Evolutionary conservation across 805 yeast genomes (phyloP).

Genomic region (Sugiyamaella lignohabitans): DNA sequence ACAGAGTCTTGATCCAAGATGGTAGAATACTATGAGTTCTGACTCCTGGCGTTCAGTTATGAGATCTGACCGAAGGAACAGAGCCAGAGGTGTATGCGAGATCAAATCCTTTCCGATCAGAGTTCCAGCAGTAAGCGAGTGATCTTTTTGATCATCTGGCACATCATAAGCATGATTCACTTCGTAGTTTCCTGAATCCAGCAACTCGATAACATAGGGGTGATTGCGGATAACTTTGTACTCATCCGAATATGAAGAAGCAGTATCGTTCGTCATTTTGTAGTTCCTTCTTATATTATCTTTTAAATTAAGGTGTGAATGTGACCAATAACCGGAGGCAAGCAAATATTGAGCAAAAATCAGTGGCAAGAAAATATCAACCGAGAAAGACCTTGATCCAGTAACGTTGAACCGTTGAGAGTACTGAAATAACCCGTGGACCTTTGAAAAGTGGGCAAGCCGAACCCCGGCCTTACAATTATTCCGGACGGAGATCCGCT

Average conservation of each 20-base stretch:
- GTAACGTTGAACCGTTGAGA: no score
- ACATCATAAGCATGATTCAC: constrained; percentile 15
- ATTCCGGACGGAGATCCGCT: no score
- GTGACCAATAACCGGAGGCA: no score
- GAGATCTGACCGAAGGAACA: constrained; percentile 17
- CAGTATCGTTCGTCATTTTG: constrained; percentile 5
- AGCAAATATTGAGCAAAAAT: no score
- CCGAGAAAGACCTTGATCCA: no score
- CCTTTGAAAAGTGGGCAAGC: no score
- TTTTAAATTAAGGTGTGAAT: no score
- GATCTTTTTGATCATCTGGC: constrained; percentile 11
- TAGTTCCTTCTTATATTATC: no score
- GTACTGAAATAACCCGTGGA: no score
- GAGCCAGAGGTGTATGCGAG: constrained; percentile 18
- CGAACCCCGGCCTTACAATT: no score
- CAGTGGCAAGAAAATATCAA: no score
- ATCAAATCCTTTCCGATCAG: constrained; percentile 20
- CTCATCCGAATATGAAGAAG: constrained; percentile 12
- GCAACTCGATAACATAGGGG: constrained; percentile 19
- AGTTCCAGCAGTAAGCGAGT: constrained; percentile 22
- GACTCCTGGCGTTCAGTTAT: constrained; percentile 14
- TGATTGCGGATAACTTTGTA: constrained; percentile 16
- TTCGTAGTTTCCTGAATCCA: constrained; percentile 18
- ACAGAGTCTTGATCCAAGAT: constrained; percentile 58
- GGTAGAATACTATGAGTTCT: constrained; percentile 58